These are phyloP conservation scores for Tremella mesenterica DNA, from an alignment of 768 basidiomycete species.

Conservation along the genomic window DNA sequence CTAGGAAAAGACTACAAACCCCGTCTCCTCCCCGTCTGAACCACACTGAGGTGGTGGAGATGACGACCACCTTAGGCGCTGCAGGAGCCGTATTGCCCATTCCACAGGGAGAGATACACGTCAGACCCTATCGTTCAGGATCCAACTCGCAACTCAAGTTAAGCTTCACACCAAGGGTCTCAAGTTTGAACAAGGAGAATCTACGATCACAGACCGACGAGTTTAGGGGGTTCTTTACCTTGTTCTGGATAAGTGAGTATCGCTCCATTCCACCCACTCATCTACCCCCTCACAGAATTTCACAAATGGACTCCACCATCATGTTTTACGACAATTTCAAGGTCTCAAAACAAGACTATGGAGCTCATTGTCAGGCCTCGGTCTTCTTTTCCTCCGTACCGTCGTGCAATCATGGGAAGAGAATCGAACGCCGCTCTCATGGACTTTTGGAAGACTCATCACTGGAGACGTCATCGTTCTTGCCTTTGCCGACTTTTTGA, in stretches of 20 bases:
- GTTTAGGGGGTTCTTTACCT: slow-evolving; percentile 88
- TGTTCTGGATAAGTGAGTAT: slow-evolving; percentile 62
- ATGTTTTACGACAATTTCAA: not conserved
- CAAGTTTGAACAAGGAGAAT: slow-evolving; percentile 75
- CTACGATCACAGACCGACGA: slow-evolving; percentile 65
- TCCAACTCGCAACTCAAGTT: slow-evolving; percentile 68
- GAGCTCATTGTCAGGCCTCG: slow-evolving; percentile 53
- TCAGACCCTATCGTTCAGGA: slow-evolving; percentile 53
- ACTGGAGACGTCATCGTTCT: slow-evolving; percentile 74
- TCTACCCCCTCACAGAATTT: not conserved
- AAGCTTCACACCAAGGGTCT: slow-evolving; percentile 77
- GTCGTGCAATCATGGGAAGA: slow-evolving; percentile 54
- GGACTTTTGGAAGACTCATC: slow-evolving; percentile 76
- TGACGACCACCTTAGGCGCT: slow-evolving; percentile 22
- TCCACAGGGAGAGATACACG: slow-evolving; percentile 23
- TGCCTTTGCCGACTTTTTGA: slow-evolving; percentile 70
- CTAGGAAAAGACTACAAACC: too few species aligned
- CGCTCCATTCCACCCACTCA: not conserved
- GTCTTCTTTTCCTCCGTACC: slow-evolving; percentile 68
- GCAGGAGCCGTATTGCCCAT: slow-evolving; percentile 20
- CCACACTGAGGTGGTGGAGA: slow-evolving; percentile 8
- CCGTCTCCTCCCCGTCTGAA: not conserved
- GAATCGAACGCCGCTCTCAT: slow-evolving; percentile 63
- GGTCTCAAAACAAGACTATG: not conserved
- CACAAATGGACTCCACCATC: not conserved